phyloP scores from a whole-genome alignment of 2,329 filamentous ascomycete species.

The Fusarium cicatricum region DNA sequence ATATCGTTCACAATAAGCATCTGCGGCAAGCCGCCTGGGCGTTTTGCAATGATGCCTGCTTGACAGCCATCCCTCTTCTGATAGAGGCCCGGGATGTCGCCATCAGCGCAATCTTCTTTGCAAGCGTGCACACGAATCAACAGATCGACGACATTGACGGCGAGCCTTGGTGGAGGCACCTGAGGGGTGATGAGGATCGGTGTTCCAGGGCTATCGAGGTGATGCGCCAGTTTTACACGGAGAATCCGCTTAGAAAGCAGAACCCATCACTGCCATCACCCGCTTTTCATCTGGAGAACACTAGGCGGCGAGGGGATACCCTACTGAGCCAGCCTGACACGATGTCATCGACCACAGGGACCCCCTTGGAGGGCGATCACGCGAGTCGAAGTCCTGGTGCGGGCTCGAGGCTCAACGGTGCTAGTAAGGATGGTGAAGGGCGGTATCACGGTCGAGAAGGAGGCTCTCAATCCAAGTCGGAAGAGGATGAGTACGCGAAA shows the following conservation, averaged over 20 bases:
- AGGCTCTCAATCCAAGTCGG: slow-evolving; percentile 48
- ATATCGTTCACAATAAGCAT: slow-evolving; percentile 79
- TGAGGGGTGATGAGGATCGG: slow-evolving; percentile 75
- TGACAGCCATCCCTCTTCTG: slow-evolving; percentile 84
- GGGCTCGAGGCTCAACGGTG: slow-evolving; percentile 50
- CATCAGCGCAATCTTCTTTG: slow-evolving; percentile 86
- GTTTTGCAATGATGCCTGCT: slow-evolving; percentile 89
- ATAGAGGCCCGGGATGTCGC: slow-evolving; percentile 83
- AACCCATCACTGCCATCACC: slow-evolving; percentile 63
- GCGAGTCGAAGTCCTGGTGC: slow-evolving; percentile 62
- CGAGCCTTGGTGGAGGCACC: slow-evolving; percentile 85
- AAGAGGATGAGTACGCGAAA: slow-evolving; percentile 43
- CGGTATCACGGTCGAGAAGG: slow-evolving; percentile 40
- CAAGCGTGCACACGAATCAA: slow-evolving; percentile 76
- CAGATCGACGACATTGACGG: slow-evolving; percentile 80
- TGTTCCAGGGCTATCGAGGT: slow-evolving; percentile 78
- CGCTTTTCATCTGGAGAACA: slow-evolving; percentile 64
- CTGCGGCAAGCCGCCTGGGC: slow-evolving; percentile 90
- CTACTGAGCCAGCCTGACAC: slow-evolving; percentile 53
- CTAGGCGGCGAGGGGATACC: slow-evolving; percentile 58
- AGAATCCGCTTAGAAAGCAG: slow-evolving; percentile 69
- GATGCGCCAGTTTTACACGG: slow-evolving; percentile 73
- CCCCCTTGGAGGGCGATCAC: slow-evolving; percentile 57
- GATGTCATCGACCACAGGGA: slow-evolving; percentile 58
- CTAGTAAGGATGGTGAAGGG: slow-evolving; percentile 46